Conservation (phyloP, 2,329 filamentous ascomycete genomes). For the Microascus cirrosus region DNA sequence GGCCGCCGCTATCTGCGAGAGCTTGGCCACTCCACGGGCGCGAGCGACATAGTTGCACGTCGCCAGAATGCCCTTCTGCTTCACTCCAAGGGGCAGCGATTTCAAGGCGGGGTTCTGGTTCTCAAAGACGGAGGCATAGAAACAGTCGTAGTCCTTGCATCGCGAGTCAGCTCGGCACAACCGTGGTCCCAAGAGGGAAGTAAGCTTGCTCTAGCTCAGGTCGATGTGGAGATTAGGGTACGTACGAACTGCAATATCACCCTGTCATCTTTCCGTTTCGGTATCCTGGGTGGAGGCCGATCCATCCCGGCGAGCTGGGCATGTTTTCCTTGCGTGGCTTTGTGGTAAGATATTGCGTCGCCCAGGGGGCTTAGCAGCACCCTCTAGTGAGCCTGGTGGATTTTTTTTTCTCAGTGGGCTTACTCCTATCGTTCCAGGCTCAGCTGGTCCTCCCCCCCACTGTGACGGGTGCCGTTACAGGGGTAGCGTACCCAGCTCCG, state of each 20-base stretch:
- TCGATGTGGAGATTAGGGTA: neutral
- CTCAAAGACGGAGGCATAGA: conserved; percentile 89
- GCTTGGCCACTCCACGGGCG: conserved; percentile 60
- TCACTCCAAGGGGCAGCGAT: conserved; percentile 65
- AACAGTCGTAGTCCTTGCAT: conserved; percentile 59
- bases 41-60: conserved; percentile 93
- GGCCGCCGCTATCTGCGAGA: conserved; percentile 77
- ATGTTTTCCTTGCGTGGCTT: neutral
- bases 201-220: neutral
- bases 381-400: neutral
- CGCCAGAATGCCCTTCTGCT: conserved; percentile 87
- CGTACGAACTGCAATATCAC: conserved; percentile 7
- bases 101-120: conserved; percentile 65
- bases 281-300: neutral
- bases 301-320: neutral
- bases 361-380: no score
- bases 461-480: neutral
- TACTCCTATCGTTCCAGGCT: neutral
- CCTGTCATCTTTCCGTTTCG: conserved; percentile 1
- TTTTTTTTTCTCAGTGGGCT: neutral
- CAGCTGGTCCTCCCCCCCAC: neutral
- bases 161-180: neutral
- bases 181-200: neutral
- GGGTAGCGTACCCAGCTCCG: neutral
- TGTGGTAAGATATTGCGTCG: neutral